Base-by-base conservation (phyloP, 306 rosid species). In the Lathyrus aphaca region DNA sequence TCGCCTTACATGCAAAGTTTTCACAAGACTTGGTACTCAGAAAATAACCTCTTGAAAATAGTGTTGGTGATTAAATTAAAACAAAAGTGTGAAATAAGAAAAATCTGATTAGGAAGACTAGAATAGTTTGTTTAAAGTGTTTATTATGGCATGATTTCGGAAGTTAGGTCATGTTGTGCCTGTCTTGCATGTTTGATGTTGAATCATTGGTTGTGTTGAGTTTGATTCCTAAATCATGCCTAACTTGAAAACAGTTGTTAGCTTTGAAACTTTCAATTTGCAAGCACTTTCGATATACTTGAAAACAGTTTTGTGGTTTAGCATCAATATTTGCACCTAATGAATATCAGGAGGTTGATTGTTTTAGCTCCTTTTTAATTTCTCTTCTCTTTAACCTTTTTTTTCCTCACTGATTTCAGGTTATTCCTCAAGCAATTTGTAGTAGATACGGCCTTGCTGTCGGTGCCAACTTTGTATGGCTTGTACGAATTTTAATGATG, bases 251-350 rank as follows among this genome's bases (percentile, higher is more conserved):
- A 25, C 43, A 30, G 37, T 17, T 61, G 12, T 77, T 85, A 81
- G 30, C 71, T 82, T 76, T 73, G 74, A 50, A 65, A 68, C 63
- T 72, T 83, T 63, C 53, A 56, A 78, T 83, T 16, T 73, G 79
- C 89, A 94, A 97, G 99, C 97, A 8, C 97, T 94, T 80, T 97
- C 99, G 0, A 64, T 91, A 73, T 91, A 88, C 81, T 82, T 94
- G n/a, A n/a, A 75, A 97, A 94, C 54, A 94, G 42, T 54, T 71
- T 54, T 15, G 23, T 55, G 56, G 43, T 75, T 70, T 65, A 29
- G 25, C 69, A 70, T 71, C 43, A 25, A 60, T 19, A 12, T 53
- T 64, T 66, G 39, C 68, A 15, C 29, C 40, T 19, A 9, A 49
- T 73, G 29, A 75, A 66, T 66, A 55, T 14, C 57, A 18, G 27